Conservation (phyloP, 805 yeast genomes). For the Schwanniomyces pseudopolymorphus region DNA sequence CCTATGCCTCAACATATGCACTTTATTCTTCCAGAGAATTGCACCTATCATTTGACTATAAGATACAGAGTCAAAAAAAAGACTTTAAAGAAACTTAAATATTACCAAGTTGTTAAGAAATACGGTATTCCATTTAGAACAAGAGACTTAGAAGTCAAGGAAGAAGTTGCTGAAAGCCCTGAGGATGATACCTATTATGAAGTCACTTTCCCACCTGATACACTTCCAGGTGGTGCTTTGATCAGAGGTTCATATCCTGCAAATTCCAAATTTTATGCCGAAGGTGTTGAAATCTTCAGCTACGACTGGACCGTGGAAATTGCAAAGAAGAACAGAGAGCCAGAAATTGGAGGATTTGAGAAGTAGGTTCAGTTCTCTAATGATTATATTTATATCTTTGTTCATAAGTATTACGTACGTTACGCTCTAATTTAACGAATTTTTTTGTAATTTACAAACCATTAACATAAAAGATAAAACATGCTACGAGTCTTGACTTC, state of each 20-base stretch:
- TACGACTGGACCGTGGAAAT: slow-evolving; percentile 20
- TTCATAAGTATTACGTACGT: too few relatives aligned
- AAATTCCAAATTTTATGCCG: slow-evolving; percentile 17
- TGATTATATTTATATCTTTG: background rate
- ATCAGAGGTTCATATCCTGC: slow-evolving; percentile 28
- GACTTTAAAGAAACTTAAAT: slow-evolving; percentile 19
- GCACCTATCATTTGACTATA: slow-evolving; percentile 22
- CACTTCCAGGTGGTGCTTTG: slow-evolving; percentile 29
- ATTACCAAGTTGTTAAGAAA: slow-evolving; percentile 28
- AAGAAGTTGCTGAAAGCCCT: slow-evolving; percentile 15
- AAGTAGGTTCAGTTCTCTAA: too few relatives aligned
- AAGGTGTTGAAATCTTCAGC: slow-evolving; percentile 13
- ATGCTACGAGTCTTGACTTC: too few relatives aligned
- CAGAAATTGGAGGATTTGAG: background rate
- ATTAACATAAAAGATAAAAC: too few relatives aligned
- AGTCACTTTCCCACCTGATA: slow-evolving; percentile 24
- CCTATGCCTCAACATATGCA: slow-evolving; percentile 22
- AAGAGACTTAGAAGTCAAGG: slow-evolving; percentile 17
- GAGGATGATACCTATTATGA: slow-evolving; percentile 17
- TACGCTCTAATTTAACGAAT: background rate
- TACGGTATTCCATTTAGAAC: slow-evolving; percentile 23
- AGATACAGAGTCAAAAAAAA: slow-evolving; percentile 19
- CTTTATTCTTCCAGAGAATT: slow-evolving; percentile 25
- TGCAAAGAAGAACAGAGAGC: slow-evolving; percentile 14
- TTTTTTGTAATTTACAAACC: too few relatives aligned